Conservation (phyloP, 129 eudicot genomes). For the Calendula officinalis region DNA sequence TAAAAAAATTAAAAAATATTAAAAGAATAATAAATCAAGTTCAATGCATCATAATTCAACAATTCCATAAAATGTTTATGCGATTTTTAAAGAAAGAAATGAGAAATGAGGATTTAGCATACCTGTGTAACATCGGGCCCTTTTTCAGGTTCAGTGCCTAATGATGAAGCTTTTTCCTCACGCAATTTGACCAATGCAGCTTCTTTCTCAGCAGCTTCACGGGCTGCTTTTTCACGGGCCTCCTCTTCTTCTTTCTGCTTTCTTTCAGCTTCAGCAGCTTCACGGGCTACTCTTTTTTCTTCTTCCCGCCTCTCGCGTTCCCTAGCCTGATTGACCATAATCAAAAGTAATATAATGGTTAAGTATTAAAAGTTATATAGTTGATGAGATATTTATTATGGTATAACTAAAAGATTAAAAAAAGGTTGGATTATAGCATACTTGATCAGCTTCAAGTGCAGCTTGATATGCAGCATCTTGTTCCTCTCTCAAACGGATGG, state of each 20-base stretch:
- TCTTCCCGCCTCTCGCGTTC: conserved; percentile 76
- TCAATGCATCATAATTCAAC: too few relatives aligned
- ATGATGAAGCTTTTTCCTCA: conserved; percentile 59
- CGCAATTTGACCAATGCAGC: conserved; percentile 65
- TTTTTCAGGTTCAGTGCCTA: conserved; percentile 84
- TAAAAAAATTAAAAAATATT: conserved; percentile 1
- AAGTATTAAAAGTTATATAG: too few relatives aligned
- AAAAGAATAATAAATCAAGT: not conserved
- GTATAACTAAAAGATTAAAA: not conserved
- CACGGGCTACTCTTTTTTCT: conserved; percentile 65
- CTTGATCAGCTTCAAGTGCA: conserved; percentile 98
- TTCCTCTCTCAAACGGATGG: conserved; percentile 68
- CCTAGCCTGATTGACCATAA: conserved; percentile 55
- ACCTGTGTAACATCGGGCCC: conserved; percentile 89
- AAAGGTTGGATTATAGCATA: conserved; percentile 12
- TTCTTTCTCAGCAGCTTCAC: conserved; percentile 87
- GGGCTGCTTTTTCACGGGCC: conserved; percentile 72
- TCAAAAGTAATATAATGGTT: too few relatives aligned
- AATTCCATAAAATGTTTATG: too few relatives aligned
- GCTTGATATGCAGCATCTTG: conserved; percentile 96
- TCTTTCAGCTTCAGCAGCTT: conserved; percentile 84
- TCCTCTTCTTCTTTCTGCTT: conserved; percentile 75
- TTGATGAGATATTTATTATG: not conserved
- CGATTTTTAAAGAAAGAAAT: not conserved
- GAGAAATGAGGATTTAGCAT: conserved; percentile 6